Conservation (phyloP, 306 rosid genomes). For the Arachis hypogaea region DNA sequence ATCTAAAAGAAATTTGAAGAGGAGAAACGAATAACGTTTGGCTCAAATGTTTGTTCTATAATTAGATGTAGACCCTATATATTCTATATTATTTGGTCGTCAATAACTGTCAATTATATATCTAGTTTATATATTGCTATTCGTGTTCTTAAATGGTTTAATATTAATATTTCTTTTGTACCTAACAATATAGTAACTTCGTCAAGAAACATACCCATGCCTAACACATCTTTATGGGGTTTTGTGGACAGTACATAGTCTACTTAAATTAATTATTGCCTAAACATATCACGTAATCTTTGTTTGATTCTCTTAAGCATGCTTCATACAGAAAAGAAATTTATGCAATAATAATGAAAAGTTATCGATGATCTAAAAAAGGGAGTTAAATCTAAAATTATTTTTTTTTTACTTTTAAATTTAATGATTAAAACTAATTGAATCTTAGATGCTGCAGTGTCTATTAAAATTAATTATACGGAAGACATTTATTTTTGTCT, state of each 20-base stretch:
- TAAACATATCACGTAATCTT: slow-evolving; percentile 38
- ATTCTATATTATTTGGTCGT: slow-evolving; percentile 13
- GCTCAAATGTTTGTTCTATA: slow-evolving; percentile 3
- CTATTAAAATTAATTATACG: no score
- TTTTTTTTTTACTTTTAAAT: no score
- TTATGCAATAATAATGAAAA: background rate
- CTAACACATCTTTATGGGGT: slow-evolving; percentile 27
- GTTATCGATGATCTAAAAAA: no score
- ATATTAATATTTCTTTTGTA: slow-evolving; percentile 23
- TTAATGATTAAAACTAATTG: no score
- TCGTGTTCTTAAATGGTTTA: slow-evolving; percentile 16
- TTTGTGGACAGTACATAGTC: background rate
- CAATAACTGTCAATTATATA: slow-evolving; percentile 20
- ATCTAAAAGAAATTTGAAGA: slow-evolving; percentile 18
- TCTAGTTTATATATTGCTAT: slow-evolving; percentile 15
- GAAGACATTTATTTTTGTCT: no score
- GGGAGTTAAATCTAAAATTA: no score
- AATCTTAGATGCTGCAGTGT: no score
- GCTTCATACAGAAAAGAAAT: slow-evolving; percentile 17
- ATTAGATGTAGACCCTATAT: slow-evolving; percentile 12
- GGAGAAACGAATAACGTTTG: background rate
- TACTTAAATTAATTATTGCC: slow-evolving; percentile 36
- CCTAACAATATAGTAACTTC: slow-evolving; percentile 42
- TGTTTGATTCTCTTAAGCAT: slow-evolving; percentile 40
- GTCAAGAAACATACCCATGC: slow-evolving; percentile 25